Percentiles rank a stretch among this genome's conserved stretches.
Conservation (phyloP, 768 basidiomycete species). For the Podaxis sp. region DNA sequence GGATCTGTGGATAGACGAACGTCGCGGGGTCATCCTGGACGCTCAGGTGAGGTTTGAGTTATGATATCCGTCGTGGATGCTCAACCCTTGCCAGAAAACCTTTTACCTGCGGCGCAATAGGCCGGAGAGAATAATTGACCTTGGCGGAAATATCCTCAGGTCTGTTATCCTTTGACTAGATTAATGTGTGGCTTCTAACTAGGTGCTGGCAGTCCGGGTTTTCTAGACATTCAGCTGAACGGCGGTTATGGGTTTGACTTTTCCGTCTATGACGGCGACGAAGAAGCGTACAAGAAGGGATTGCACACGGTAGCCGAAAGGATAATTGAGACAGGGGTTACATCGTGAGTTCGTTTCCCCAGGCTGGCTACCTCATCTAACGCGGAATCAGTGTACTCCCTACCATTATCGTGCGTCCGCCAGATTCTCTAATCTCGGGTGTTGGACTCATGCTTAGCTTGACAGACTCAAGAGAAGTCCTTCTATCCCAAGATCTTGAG, state of each 20-base stretch:
- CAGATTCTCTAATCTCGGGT: background rate
- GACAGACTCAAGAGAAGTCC: conserved; percentile 73
- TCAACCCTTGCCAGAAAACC: conserved; percentile 44
- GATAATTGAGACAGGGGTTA: conserved; percentile 85
- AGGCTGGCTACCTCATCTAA: conserved; percentile 13
- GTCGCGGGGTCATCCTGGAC: conserved; percentile 68
- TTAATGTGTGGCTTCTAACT: background rate
- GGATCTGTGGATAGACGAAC: conserved; percentile 81
- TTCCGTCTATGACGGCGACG: conserved; percentile 72
- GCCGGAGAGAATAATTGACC: conserved; percentile 60
- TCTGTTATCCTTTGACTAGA: conserved; percentile 18
- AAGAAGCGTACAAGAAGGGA: conserved; percentile 62
- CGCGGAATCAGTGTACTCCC: conserved; percentile 43
- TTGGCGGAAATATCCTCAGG: conserved; percentile 77
- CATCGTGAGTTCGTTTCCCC: conserved; percentile 55
- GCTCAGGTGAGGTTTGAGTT: conserved; percentile 49
- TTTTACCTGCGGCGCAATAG: conserved; percentile 61
- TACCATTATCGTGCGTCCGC: conserved; percentile 60
- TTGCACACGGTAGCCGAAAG: conserved; percentile 67
- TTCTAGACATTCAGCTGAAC: conserved; percentile 87
- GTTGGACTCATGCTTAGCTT: background rate
- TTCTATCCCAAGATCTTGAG: conserved; percentile 67
- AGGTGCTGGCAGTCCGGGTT: conserved; percentile 57
- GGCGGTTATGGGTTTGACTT: conserved; percentile 89
- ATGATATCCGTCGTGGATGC: background rate